A percentile compares a stretch with the other conserved stretches of the same genome.
Conservation (phyloP, 768 basidiomycete genomes). For the Kwoniella newhampshirensis region DNA sequence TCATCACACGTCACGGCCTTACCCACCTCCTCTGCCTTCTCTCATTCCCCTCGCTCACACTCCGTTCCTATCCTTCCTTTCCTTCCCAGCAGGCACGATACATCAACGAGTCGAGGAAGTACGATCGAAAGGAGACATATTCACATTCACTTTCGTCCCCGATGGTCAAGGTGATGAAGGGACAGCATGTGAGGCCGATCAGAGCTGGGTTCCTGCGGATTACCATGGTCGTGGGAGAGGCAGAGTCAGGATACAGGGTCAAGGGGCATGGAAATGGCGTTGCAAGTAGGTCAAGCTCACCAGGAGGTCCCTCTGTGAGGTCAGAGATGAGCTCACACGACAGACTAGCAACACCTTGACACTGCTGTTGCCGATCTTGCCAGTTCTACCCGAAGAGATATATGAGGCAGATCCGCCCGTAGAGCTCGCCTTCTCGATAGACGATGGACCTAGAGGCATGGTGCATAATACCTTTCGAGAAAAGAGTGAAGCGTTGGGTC, state of each 20-base stretch:
- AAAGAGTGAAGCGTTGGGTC: conserved; percentile 30
- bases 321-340: neutral
- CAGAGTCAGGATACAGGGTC: conserved; percentile 28
- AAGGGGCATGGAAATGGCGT: conserved; percentile 36
- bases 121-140: conserved; percentile 24
- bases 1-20: conserved; percentile 17
- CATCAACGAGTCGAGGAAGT: conserved; percentile 27
- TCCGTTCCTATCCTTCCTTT: conserved; percentile 33
- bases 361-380: conserved; percentile 35
- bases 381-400: conserved; percentile 29
- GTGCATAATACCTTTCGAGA: conserved; percentile 35
- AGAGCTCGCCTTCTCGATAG: conserved; percentile 32
- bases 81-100: conserved; percentile 24
- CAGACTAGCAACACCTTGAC: conserved; percentile 36
- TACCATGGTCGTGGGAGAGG: conserved; percentile 30
- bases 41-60: conserved; percentile 26
- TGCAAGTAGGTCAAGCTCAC: conserved; percentile 32
- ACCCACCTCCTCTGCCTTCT: conserved; percentile 21
- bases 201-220: conserved; percentile 27
- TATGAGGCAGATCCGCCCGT: conserved; percentile 34
- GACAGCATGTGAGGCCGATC: conserved; percentile 32
- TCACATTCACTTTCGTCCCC: conserved; percentile 36
- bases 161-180: conserved; percentile 39
- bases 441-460: conserved; percentile 37
- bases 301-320: neutral